Evolutionary conservation across 1,284 basidiomycete species (phyloP), one percentile per base, ranked within the genome.

Genomic region (Microbotryomycetes sp.): DNA sequence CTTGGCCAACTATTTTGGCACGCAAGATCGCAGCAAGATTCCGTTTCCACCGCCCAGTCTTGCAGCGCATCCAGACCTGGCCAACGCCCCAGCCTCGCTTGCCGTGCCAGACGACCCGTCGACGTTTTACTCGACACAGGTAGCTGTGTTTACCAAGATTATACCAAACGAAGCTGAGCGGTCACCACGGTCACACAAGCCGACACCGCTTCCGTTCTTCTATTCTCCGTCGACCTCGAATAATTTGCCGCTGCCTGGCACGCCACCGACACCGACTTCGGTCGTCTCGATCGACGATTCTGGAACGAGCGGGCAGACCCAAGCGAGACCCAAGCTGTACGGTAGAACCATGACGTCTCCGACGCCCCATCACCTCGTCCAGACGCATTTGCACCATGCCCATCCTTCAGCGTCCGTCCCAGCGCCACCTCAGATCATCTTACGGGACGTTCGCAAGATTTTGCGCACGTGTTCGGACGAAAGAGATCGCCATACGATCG

Each of bases 71-170:
- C 61, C 65, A 5, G 64, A 61, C 2, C 61, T 66, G 52, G 48
- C 24, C 6, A 46, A 55, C 6, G 23, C 57, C 5, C 54, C 49
- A 7, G 46, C 56, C 13, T 52, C 41, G 0, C 45, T 50, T 5
- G 52, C 29, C 18, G 5, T 45, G 0, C 26, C 23, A 5, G 56
- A 55, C 46, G 61, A 60, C 66, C 73, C 46, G 23, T 50, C 18
- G 56, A 62, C 31, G 62, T 75, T 78, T 53, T 86, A 81, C 28
- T 89, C 90, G 4, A 84, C 83, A 16, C 85, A 87, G 57, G 85
- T 86, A 1, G 89, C 87, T 23, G 75, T 79, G 5, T 92, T 92
- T 75, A 79, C 23, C 1, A 41, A 50, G 74, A 47, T 76, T 3
- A 64, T 69, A 21, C 70, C 73, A 2, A 72, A 72, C 31, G 61